phyloP scores from a whole-genome alignment of 495 filamentous ascomycete species.

The Parachaetomium inaequale region DNA sequence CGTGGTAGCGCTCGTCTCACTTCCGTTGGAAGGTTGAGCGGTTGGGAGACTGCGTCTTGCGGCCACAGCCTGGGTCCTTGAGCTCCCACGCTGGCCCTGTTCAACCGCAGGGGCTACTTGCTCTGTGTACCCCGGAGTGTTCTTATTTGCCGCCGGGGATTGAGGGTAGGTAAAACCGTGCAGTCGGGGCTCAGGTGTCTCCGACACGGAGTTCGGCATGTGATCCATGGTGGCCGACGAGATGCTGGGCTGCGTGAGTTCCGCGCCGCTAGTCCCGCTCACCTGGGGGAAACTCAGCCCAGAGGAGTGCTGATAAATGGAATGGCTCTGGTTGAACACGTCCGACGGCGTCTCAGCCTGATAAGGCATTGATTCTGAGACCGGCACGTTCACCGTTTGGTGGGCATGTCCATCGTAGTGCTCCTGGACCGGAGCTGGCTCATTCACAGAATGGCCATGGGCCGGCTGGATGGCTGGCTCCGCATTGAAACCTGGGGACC shows the following conservation, averaged over 20 bases:
- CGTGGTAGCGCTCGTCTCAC: background rate
- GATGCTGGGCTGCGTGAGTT: conserved; percentile 9
- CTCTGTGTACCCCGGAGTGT: no score
- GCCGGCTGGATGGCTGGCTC: background rate
- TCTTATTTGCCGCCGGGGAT: conserved; percentile 6
- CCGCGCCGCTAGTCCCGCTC: background rate
- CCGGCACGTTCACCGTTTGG: conserved; percentile 8
- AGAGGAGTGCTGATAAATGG: conserved; percentile 23
- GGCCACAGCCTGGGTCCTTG: background rate
- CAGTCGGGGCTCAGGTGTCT: conserved; percentile 13
- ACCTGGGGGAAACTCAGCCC: conserved; percentile 23
- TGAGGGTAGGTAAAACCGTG: conserved; percentile 13
- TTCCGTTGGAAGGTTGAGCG: conserved; percentile 4
- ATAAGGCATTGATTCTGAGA: conserved; percentile 10
- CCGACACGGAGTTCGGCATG: conserved; percentile 9
- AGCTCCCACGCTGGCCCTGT: background rate
- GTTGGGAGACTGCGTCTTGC: conserved; percentile 13
- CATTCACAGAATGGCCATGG: background rate
- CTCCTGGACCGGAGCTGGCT: background rate
- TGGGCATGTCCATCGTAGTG: background rate
- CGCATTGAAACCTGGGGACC: conserved; percentile 29
- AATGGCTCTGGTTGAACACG: conserved; percentile 15
- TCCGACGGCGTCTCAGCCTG: conserved; percentile 18
- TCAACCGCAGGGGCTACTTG: background rate
- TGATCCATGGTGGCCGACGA: conserved; percentile 14